phyloP scores from a whole-genome alignment of 306 rosid species.

The Ammopiptanthus mongolicus region DNA sequence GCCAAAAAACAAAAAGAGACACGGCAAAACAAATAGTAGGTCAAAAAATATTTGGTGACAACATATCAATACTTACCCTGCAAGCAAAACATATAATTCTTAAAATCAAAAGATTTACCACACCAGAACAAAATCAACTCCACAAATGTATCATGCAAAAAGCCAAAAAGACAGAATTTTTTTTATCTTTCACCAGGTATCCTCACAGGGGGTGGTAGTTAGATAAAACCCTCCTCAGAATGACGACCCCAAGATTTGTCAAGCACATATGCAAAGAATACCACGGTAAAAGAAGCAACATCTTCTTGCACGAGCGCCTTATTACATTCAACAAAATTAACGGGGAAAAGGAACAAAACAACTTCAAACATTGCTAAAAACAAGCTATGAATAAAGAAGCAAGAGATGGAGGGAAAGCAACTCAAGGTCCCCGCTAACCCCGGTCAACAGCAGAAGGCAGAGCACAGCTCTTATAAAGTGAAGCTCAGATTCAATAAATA shows the following conservation, averaged over 20 bases:
- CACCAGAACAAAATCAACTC: background rate
- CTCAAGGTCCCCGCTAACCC: background rate
- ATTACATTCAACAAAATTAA: background rate
- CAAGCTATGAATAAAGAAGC: background rate
- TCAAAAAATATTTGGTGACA: background rate
- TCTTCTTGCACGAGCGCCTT: background rate
- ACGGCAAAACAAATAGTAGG: background rate
- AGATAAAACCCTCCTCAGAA: too few relatives aligned
- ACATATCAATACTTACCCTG: background rate
- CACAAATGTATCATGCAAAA: background rate
- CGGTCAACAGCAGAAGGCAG: background rate
- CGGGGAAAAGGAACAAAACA: background rate
- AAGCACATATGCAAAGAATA: background rate
- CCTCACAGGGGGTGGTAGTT: too few relatives aligned
- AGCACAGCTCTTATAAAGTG: constrained; percentile 1
- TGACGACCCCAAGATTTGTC: too few relatives aligned
- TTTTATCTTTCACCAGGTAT: too few relatives aligned
- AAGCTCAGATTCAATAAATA: background rate
- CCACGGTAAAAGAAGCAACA: background rate
- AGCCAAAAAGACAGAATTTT: background rate
- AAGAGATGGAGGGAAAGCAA: background rate
- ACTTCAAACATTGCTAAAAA: background rate
- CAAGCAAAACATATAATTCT: background rate
- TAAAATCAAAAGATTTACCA: background rate
- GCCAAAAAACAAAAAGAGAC: background rate